Evolutionary conservation across 1,284 basidiomycete species (phyloP).

Genomic region (Pseudozyma sp.): DNA sequence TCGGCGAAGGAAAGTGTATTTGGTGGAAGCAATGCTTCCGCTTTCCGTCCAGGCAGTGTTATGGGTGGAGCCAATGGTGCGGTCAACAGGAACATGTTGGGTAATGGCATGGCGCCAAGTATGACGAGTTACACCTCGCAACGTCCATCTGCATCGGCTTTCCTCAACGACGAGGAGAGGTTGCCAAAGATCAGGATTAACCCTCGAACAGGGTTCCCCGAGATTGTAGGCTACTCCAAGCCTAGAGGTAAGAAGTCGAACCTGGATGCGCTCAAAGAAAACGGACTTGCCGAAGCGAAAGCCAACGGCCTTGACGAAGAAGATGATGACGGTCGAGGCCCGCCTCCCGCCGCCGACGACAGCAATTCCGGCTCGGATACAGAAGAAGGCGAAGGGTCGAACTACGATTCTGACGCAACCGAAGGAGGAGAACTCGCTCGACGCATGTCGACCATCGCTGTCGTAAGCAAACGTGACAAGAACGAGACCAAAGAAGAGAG

Average conservation of each 20-base stretch:
- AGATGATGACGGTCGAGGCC: constrained; percentile 30
- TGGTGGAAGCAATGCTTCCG: constrained; percentile 39
- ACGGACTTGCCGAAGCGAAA: background rate
- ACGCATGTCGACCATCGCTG: constrained; percentile 23
- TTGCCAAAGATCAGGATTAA: constrained; percentile 61
- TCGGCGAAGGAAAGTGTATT: constrained; percentile 55
- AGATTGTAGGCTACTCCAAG: constrained; percentile 59
- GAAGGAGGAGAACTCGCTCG: constrained; percentile 31
- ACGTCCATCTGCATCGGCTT: constrained; percentile 34
- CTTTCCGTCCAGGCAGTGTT: constrained; percentile 33
- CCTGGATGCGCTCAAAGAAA: constrained; percentile 8
- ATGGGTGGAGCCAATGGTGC: constrained; percentile 11
- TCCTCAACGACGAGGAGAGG: constrained; percentile 42
- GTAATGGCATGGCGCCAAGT: constrained; percentile 40
- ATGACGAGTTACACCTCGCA: constrained; percentile 42
- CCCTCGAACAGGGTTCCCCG: constrained; percentile 62
- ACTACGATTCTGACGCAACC: constrained; percentile 46
- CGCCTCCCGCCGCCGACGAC: constrained; percentile 11
- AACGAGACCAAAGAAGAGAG: constrained; percentile 85
- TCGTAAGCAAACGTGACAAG: constrained; percentile 43
- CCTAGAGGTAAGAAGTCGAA: constrained; percentile 26
- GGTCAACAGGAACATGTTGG: constrained; percentile 27
- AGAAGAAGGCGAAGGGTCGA: constrained; percentile 26
- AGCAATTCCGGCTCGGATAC: constrained; percentile 42
- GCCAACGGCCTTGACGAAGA: background rate